A percentile compares a stretch with the other conserved stretches of the same genome.
These are phyloP conservation scores for Parsonsia alboflavescens DNA, from an alignment of 257 asterid genomes.

Conservation along the genomic window DNA sequence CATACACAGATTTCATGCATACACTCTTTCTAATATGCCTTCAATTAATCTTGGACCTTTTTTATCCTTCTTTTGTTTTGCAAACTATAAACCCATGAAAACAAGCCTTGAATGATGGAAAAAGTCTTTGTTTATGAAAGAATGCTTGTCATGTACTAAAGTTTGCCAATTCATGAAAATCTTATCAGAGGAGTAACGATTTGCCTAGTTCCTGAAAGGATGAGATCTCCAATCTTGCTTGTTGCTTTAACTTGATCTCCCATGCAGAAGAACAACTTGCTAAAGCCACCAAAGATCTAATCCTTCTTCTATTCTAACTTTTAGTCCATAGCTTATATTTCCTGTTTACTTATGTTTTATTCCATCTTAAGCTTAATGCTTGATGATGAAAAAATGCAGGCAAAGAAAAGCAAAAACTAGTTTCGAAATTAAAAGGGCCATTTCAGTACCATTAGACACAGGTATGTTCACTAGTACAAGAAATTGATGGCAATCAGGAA, in stretches of 20 bases:
- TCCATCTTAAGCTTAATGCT: too few species aligned
- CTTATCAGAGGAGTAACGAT: slow-evolving; percentile 7
- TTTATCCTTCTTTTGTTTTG: too few species aligned
- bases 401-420: background rate
- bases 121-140: too few species aligned
- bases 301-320: slow-evolving; percentile 1
- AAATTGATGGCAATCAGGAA: background rate
- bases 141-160: background rate
- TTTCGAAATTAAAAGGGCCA: background rate
- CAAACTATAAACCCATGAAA: background rate
- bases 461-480: background rate
- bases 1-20: slow-evolving; percentile 26
- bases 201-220: slow-evolving; percentile 10
- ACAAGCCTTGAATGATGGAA: too few species aligned
- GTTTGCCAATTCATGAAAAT: slow-evolving; percentile 23
- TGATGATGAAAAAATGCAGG: too few species aligned
- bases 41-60: too few species aligned
- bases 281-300: slow-evolving; percentile 6
- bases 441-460: background rate
- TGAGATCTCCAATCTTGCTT: slow-evolving; percentile 17
- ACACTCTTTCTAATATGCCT: background rate
- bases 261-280: slow-evolving; percentile 4
- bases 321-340: too few species aligned
- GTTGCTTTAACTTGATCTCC: slow-evolving; percentile 9
- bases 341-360: too few species aligned